Evolutionary conservation across 176 grass and related monocot species (phyloP).

Genomic region (Urochloa ruziziensis): DNA sequence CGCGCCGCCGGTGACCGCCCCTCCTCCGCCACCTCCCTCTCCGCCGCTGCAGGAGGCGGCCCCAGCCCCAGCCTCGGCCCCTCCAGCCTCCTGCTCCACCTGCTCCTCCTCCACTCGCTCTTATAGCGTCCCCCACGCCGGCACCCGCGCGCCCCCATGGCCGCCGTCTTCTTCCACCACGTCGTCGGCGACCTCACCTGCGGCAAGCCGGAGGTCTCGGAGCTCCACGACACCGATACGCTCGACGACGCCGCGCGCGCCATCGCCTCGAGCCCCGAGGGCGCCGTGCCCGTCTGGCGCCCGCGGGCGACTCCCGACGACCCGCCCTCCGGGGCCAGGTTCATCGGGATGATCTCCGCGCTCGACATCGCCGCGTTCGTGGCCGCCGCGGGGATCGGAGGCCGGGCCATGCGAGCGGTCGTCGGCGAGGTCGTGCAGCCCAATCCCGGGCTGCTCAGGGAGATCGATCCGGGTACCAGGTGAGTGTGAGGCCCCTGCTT

Average conservation of each 20-base stretch:
- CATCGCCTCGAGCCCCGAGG: slow-evolving; percentile 69
- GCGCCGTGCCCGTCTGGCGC: slow-evolving; percentile 67
- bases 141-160: slow-evolving; percentile 33
- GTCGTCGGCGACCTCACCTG: slow-evolving; percentile 91
- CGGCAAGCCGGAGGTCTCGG: slow-evolving; percentile 69
- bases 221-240: slow-evolving; percentile 70
- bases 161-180: slow-evolving; percentile 83
- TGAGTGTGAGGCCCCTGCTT: slow-evolving; percentile 46
- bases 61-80: slow-evolving; percentile 28
- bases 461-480: slow-evolving; percentile 96
- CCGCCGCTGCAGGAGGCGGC: slow-evolving; percentile 10
- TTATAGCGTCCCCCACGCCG: slow-evolving; percentile 46
- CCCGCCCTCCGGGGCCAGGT: slow-evolving; percentile 52
- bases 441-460: slow-evolving; percentile 63
- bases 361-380: slow-evolving; percentile 83
- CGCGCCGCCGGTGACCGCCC: slow-evolving; percentile 42
- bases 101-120: slow-evolving; percentile 82
- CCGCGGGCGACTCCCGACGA: slow-evolving; percentile 24
- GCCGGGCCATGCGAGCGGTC: slow-evolving; percentile 38
- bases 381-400: slow-evolving; percentile 43
- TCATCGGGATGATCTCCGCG: slow-evolving; percentile 81
- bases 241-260: slow-evolving; percentile 70
- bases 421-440: slow-evolving; percentile 62
- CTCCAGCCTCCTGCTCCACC: slow-evolving; percentile 71
- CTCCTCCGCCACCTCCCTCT: slow-evolving; percentile 22